These are phyloP conservation scores for Aurinia saxatilis DNA, from an alignment of 345 rosid species.

Conservation along the genomic window DNA sequence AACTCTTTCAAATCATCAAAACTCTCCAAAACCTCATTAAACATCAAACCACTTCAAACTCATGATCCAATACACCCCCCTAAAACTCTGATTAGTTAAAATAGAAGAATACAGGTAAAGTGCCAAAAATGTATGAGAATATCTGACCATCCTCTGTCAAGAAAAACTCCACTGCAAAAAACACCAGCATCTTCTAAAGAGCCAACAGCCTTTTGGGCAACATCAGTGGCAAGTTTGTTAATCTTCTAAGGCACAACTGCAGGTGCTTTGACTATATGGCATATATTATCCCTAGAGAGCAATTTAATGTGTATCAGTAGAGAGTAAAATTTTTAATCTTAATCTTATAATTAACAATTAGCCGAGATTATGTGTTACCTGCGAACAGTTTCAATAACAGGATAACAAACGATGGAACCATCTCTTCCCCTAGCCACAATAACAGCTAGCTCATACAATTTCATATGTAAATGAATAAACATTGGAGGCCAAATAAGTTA, in stretches of 20 bases:
- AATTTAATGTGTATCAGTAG: conserved; percentile 13
- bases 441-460: conserved; percentile 74
- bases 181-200: conserved; percentile 92
- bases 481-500: background rate
- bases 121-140: conserved; percentile 9
- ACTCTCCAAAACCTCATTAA: too few relatives aligned
- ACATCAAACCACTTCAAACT: too few relatives aligned
- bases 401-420: conserved; percentile 71
- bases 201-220: too few relatives aligned
- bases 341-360: background rate
- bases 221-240: conserved; percentile 69
- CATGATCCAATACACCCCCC: too few relatives aligned
- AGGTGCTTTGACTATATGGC: conserved; percentile 90
- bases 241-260: conserved; percentile 79
- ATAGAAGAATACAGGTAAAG: background rate
- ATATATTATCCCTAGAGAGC: too few relatives aligned
- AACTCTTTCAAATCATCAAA: too few relatives aligned
- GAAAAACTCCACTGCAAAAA: conserved; percentile 92
- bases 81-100: conserved; percentile 16
- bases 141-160: conserved; percentile 79
- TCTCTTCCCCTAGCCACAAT: conserved; percentile 94
- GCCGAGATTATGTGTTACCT: conserved; percentile 36
- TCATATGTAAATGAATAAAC: background rate
- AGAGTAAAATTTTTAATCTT: background rate
- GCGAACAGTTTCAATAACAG: conserved; percentile 93